Base-by-base conservation (phyloP, 2,329 filamentous ascomycete genomes). In the Teratosphaeria destructans region DNA sequence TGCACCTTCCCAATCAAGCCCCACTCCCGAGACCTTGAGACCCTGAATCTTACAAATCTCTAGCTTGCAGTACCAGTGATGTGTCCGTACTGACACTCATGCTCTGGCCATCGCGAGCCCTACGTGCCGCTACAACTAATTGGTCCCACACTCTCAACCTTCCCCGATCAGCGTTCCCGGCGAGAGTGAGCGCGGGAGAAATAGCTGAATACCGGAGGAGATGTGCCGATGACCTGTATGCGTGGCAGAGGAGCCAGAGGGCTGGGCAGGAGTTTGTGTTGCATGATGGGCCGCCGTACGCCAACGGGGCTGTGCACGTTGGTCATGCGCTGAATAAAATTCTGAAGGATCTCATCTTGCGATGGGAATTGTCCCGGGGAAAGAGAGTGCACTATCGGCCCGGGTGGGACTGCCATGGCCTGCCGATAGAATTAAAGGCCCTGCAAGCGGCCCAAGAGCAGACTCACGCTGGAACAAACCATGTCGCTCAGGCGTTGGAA, bases 321-420 rank as follows among this genome's bases (percentile, higher is more conserved):
- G 94, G 94, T 2, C 94, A 99, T 78, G 91, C 94, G 39, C 78
- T 99, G 71, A 99, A 99, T 76, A 99, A 99, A 77, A 87, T 97
- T 66, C 80, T 96, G 61, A 99, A 99, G 78, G 94, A 99, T 75
- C 89, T 97, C 69, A 89, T 95, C 62, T 81, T 91, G 66, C 84
- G 94, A 49, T 85, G 87, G 62, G 85, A 96, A 76, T 78, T 97
- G 61, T 85, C 89, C 62, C 82, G 87, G 70, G 94, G 90, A 19
- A 86, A 83, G 66, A 81, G 84, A 63, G 86, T 97, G 37, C 80
- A 85, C 47, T 99, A 95, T 70, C 80, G 91, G 16, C 94, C 94
- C 2, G 93, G 94, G 54, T 99, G 94, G 94, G 95, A 99, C 72
- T 99, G 94, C 66, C 94, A 99, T 78, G 94, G 94, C 0, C 81